These are phyloP conservation scores for Rhodamnia rubescens DNA, from an alignment of 345 rosid genomes.

Conservation along the genomic window DNA sequence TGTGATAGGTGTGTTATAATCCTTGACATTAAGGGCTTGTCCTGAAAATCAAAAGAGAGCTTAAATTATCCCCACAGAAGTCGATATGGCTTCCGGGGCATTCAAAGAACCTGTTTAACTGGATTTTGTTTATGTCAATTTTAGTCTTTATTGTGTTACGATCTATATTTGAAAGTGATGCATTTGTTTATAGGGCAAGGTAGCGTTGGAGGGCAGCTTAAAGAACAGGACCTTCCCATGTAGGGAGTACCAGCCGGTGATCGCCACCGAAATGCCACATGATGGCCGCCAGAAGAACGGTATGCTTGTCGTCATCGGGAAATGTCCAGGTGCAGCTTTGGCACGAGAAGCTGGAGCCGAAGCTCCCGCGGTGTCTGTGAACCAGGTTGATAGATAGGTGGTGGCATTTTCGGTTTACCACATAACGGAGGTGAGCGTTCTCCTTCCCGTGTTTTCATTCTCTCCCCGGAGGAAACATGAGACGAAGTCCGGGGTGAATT, in stretches of 20 bases:
- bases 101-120: neutral
- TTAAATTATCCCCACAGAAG: neutral
- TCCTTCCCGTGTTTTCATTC: neutral
- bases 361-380: neutral
- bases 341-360: neutral
- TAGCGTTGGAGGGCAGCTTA: neutral
- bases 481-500: neutral
- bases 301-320: neutral
- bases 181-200: neutral
- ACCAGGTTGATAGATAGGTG: neutral
- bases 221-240: constrained; percentile 1
- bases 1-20: neutral
- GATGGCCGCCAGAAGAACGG: neutral
- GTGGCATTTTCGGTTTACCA: no score
- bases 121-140: neutral
- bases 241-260: constrained; percentile 1
- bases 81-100: neutral
- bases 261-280: neutral
- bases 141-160: neutral
- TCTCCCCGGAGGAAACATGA: neutral
- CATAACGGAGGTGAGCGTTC: no score
- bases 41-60: neutral
- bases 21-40: neutral
- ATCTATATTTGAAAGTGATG: neutral
- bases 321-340: neutral